Base-by-base conservation (phyloP, 139 green algal species). In the Coelastrella sp. region DNA sequence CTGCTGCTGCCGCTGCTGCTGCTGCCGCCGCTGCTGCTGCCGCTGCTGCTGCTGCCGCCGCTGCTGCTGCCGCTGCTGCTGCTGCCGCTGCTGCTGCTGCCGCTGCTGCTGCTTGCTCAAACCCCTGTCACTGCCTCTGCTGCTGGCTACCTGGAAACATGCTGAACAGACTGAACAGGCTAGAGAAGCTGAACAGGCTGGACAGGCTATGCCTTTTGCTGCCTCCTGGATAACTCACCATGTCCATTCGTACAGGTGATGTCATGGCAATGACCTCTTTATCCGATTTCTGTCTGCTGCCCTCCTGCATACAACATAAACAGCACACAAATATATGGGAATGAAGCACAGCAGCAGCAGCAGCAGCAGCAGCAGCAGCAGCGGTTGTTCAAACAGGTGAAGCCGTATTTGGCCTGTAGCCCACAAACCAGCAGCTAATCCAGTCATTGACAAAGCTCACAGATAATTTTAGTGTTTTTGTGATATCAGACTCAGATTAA, bases 311-410 rank as follows among this genome's bases (percentile, higher is more conserved):
- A 27, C 35, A 83, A 5, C 79, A 85, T 7, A 57, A 63, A 27
- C 78, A 84, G 35, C 78, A 84, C 27, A 56, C 58, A 12, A 35
- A 84, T 68, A 68, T 68, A 70, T 12, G 5, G 9, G 17, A 14
- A 56, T 14, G 22, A 70, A 19, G 17, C 49, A 19, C 78, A 84
- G 78, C 79, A 85, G 79, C 79, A 85, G 79, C 79, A 85, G 79
- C 79, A 85, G 79, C 79, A 85, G 79, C 79, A 22, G 63, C 15
- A 68, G 56, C 78, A 84, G 78, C 78, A 84, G 78, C 78, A 68
- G 78, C 49, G 72, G 49, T 7, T 70, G 17, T 84, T 49, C 7
- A 17, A 22, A 22, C 17, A 5, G 4, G 1, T 19, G 73, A 22
- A n/a, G n/a, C 35, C 35, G 3, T 49, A 3, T 49, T 49, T 49